These are phyloP conservation scores for Acanthamoeba triangularis DNA, from an alignment of 208 protist species.

Conservation along the genomic window DNA sequence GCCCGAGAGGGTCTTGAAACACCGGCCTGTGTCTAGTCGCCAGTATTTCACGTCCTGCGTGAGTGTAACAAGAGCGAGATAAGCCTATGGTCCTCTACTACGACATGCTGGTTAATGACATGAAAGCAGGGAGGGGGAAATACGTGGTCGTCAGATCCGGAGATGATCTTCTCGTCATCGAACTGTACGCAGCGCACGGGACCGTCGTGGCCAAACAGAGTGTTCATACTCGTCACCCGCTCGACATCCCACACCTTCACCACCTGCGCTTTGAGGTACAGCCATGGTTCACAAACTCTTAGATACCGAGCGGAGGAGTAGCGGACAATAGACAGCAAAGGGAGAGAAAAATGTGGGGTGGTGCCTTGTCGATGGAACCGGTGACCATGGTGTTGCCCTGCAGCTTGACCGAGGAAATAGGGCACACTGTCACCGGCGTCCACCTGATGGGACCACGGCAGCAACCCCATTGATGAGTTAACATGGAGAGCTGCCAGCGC, in stretches of 20 bases:
- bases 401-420: conserved; percentile 51
- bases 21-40: conserved; percentile 41
- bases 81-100: too few relatives aligned
- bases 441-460: background rate
- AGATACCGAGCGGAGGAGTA: background rate
- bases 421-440: conserved; percentile 63
- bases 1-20: conserved; percentile 31
- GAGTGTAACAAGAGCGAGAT: too few relatives aligned
- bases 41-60: conserved; percentile 40
- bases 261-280: background rate
- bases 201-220: conserved; percentile 29
- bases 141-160: conserved; percentile 42
- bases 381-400: conserved; percentile 60
- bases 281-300: background rate
- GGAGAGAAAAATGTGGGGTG: background rate
- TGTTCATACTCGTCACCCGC: background rate
- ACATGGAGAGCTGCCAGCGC: background rate
- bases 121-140: background rate
- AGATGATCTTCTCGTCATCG: conserved; percentile 64
- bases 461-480: background rate
- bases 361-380: conserved; percentile 61
- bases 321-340: background rate
- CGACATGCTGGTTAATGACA: background rate
- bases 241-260: conserved; percentile 61
- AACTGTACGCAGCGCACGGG: conserved; percentile 60